A percentile compares a stretch with the other conserved stretches of the same genome.
Conservation (phyloP, 164 flowering plant species). For the Vitis amurensis region DNA sequence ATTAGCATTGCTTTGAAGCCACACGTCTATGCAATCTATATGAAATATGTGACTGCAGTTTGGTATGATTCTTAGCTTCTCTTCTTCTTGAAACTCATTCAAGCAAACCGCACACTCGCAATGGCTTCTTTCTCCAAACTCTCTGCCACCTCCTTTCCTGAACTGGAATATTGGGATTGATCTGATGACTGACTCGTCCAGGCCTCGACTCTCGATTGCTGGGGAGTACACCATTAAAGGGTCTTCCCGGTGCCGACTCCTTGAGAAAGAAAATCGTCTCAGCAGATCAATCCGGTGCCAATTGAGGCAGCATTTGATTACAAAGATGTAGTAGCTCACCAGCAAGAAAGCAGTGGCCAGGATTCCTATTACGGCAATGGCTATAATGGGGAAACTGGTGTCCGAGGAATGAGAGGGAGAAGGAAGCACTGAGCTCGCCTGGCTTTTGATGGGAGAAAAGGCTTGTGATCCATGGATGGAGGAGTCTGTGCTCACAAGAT, state of each 20-base stretch:
- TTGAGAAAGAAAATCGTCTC: slow-evolving; percentile 48
- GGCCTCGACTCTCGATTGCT: slow-evolving; percentile 42
- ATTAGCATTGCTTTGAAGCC: slow-evolving; percentile 87
- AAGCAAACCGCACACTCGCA: slow-evolving; percentile 87
- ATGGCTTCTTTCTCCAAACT: slow-evolving; percentile 19
- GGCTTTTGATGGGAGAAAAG: slow-evolving; percentile 16
- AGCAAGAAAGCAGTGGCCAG: slow-evolving; percentile 75
- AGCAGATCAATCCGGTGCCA: slow-evolving; percentile 60
- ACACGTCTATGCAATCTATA: slow-evolving; percentile 88
- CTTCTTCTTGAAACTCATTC: slow-evolving; percentile 75
- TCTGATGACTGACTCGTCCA: slow-evolving; percentile 69
- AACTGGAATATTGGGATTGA: slow-evolving; percentile 66
- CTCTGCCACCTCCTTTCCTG: slow-evolving; percentile 32
- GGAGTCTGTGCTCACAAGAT: slow-evolving; percentile 19
- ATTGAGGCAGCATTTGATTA: slow-evolving; percentile 87
- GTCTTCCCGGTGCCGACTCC: slow-evolving; percentile 27
- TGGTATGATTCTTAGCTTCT: slow-evolving; percentile 74
- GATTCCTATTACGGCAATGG: slow-evolving; percentile 78
- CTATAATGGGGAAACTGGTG: slow-evolving; percentile 71
- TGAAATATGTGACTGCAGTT: slow-evolving; percentile 80
- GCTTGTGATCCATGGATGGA: slow-evolving; percentile 19
- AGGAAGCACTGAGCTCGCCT: slow-evolving; percentile 22
- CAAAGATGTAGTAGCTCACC: slow-evolving; percentile 81
- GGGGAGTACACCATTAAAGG: slow-evolving; percentile 35
- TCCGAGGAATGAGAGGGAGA: slow-evolving; percentile 29